These are phyloP conservation scores for Rubia yunnanensis DNA, from an alignment of 257 asterid genomes.

Conservation along the genomic window DNA sequence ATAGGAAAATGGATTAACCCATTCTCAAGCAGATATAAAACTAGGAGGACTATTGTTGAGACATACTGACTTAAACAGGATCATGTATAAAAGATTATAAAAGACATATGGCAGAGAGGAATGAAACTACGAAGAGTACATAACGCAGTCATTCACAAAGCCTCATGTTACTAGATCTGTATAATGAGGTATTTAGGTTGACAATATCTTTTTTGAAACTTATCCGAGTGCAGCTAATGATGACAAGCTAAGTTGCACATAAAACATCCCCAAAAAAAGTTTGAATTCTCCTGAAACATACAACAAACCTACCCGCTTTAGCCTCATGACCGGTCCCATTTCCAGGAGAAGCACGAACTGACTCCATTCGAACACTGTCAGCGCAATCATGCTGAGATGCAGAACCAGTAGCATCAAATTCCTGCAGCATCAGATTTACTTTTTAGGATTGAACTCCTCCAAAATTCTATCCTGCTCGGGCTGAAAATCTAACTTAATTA, in stretches of 20 bases:
- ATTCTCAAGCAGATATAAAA: not conserved
- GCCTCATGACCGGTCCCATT: conserved; percentile 5
- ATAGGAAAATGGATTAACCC: not conserved
- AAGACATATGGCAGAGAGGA: not conserved
- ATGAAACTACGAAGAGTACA: not conserved
- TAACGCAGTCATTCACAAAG: not conserved
- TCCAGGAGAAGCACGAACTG: conserved; percentile 15
- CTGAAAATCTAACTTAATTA: not conserved
- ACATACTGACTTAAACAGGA: not conserved
- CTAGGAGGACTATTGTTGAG: not conserved
- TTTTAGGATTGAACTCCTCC: not conserved
- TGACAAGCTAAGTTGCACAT: not conserved
- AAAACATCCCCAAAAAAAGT: not conserved
- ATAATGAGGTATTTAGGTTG: not conserved
- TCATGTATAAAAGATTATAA: not conserved
- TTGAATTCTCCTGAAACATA: not conserved
- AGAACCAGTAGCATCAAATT: conserved; percentile 9
- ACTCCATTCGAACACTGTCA: conserved; percentile 6
- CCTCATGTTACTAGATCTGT: not conserved
- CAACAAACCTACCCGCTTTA: conserved; percentile 17
- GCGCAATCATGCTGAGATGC: conserved; percentile 9
- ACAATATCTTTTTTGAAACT: not conserved
- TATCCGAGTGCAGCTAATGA: not conserved
- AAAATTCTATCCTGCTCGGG: not conserved
- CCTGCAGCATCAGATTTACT: conserved; percentile 18